A percentile compares a stretch with the other conserved stretches of the same genome.
phyloP scores from a whole-genome alignment of 768 basidiomycete species.

The Flagelloscypha sp. region DNA sequence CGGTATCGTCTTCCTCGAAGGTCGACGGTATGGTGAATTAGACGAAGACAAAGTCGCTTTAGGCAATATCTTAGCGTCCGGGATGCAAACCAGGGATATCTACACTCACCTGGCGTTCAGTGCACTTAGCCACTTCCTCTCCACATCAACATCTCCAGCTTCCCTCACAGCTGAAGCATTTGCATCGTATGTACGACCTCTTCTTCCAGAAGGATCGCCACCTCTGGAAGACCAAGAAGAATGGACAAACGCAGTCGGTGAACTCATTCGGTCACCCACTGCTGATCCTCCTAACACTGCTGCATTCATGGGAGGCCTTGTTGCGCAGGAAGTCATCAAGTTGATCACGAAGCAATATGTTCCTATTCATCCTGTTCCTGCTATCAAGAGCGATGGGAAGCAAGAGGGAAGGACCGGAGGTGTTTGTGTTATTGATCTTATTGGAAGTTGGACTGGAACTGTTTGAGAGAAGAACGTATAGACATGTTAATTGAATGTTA shows the following conservation, averaged over 20 bases:
- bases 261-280: constrained; percentile 74
- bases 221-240: constrained; percentile 50
- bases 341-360: constrained; percentile 94
- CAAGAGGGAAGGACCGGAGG: no score
- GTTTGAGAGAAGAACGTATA: no score
- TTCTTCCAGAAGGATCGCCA: constrained; percentile 41
- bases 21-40: constrained; percentile 51
- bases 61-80: constrained; percentile 33
- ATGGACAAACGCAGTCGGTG: constrained; percentile 66
- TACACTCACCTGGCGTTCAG: constrained; percentile 70
- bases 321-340: constrained; percentile 97
- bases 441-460: constrained; percentile 44
- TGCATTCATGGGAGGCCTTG: constrained; percentile 86
- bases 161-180: constrained; percentile 44
- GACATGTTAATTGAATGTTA: no score
- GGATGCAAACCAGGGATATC: constrained; percentile 42
- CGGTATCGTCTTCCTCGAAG: constrained; percentile 57
- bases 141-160: constrained; percentile 19
- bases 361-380: no score
- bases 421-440: constrained; percentile 52
- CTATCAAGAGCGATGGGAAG: no score
- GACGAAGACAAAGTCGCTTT: constrained; percentile 42
- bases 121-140: constrained; percentile 35
- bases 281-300: constrained; percentile 91
- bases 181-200: constrained; percentile 36